Evolutionary conservation across 2,329 filamentous ascomycete genomes (phyloP), one percentile per base, ranked within the genome.

Genomic region (Coniochaeta sp.): DNA sequence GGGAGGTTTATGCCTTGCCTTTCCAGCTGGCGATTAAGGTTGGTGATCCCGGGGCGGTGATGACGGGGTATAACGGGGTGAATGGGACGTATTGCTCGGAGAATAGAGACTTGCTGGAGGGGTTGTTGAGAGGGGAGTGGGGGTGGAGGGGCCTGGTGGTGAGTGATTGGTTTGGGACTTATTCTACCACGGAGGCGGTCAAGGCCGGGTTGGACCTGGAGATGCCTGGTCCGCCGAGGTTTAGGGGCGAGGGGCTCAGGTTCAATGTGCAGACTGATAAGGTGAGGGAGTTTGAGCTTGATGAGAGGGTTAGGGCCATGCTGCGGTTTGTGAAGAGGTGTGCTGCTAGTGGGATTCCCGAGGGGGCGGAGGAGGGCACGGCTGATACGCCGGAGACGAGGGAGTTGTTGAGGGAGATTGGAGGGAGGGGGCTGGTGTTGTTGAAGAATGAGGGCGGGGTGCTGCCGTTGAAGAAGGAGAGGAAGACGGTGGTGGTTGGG

Each of bases 361-460:
- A 86, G 67, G 74, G 79, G 22, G 83, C 80, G 0, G 75, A 78
- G 0, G 84, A 87, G 69, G 75, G 72, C 57, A 78, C 75, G 0
- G 74, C 79, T 8, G 77, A 91, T 67, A 88, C 82, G 0, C 78
- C 81, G 0, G 81, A 89, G 69, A 85, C 85, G 40, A 81, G 86
- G 5, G 81, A 79, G 17, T 76, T 91, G 54, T 80, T 91, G 24
- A 81, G 89, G 19, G 79, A 81, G 59, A 79, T 89, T 26, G 88
- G 87, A 19, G 82, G 85, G 5, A 87, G 91, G 68, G 85, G 85
- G 3, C 85, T 90, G 9, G 88, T 91, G 1, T 77, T 93, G 14
- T 75, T 92, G 57, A 91, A 91, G 74, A 93, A 93, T 64, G 81
- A 90, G 14, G 80, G 81, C 40, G 76, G 76, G 16, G 70, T 87